Base-by-base conservation (phyloP, 768 basidiomycete species). In the Mycena crocata region DNA sequence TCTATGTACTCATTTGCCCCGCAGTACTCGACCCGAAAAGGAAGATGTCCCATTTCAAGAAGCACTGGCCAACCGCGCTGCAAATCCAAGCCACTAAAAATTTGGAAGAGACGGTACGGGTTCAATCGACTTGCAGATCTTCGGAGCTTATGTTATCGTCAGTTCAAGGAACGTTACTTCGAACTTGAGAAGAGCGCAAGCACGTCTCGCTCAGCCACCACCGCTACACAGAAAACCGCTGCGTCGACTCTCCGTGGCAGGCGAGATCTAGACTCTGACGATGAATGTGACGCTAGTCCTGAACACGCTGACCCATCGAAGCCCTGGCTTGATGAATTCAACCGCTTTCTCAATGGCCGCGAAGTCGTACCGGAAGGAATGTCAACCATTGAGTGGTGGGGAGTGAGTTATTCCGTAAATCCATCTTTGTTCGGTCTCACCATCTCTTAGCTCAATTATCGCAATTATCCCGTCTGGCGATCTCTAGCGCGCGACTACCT, bases 401-500 rank as follows among this genome's bases (percentile, higher is more conserved):
- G 60, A n/a, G 60, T 62, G 44, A 31, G 60, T 52, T 42, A 32
- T 21, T 24, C 42, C 35, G 26, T n/a, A 13, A 34, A 12, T 28
- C 13, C 24, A 17, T 32, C 49, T 23, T 26, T 24, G 26, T 23
- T 32, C n/a, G n/a, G 56, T 45, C 32, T 31, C 13, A 31, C 21
- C 32, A n/a, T 10, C 15, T 49, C n/a, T 26, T 23, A 59, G 45
- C 46, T 14, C 14, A 60, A 60, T 26, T 37, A 37, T 39, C 34
- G 39, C 30, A 35, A 48, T 14, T 74, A 71, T 58, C 73, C 75
- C 6, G 70, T 73, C 15, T 78, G 77, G 77, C 71, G 62, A 14
- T 69, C 72, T 26, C 69, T 78, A 30, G 76, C 74, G 1, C 39
- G 68, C 5, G 77, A 77, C 50, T 76, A 74, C 45, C 69, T 75